Evolutionary conservation across 176 grass and related monocot species (phyloP), one percentile per base, ranked within the genome.

Genomic region (Coix lacrymajobi): DNA sequence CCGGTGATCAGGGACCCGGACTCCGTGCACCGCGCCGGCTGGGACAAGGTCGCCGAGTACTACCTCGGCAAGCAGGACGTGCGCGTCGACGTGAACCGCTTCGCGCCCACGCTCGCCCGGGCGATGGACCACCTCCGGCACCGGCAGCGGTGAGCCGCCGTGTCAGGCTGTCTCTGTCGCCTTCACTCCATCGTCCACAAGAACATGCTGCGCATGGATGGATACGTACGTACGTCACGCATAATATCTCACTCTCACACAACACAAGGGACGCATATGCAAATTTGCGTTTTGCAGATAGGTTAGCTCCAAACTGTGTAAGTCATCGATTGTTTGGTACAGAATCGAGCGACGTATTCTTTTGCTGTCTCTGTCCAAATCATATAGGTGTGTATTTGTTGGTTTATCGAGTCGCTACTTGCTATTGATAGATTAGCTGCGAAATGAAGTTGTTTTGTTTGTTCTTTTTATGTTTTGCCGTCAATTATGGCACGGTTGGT

Each of bases 41-140:
- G 94, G 94, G 87, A 86, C 61, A 90, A 92, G 88, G 89, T 94
- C 15, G 91, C 87, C 24, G 87, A 94, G 79, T 91, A 52, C 68
- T 97, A 97, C 58, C 84, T 97, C 9, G 91, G 87, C 11, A 97
- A 97, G 52, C 94, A 97, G 79, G 84, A 94, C 61, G 88, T 97
- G 17, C 88, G 75, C 68, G 28, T 97, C 54, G 61, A 92, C 62
- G 58, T 91, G 1, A 14, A 32, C 33, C 72, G 93, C 41, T 96
- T 96, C 67, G 83, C 72, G 45, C 85, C 90, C 24, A 83, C 79
- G 63, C 79, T 95, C 4, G 66, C 71, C 13, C 84, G 86, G 51
- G 93, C 93, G 7, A 26, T 87, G 44, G 82, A 88, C 1, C 87
- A 81, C 67, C 91, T 97, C 13, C 83, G 81, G 43, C 44, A 56